Percentiles rank a stretch among this genome's conserved stretches.
Evolutionary conservation across 2,329 filamentous ascomycete genomes (phyloP).

Genomic region (Fonsecaea multimorphosa): DNA sequence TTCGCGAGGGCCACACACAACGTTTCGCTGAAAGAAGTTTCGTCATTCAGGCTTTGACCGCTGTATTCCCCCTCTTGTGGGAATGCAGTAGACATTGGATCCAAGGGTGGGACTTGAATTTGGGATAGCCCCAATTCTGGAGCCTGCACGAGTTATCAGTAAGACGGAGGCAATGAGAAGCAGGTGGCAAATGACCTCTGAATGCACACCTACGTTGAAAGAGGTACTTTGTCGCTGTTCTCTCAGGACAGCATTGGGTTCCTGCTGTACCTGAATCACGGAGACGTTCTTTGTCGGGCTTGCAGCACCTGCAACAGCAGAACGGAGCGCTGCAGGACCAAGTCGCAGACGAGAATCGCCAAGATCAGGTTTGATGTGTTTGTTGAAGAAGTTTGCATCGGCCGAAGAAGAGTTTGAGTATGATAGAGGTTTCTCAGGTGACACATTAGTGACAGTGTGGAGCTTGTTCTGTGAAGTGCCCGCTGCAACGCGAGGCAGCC

Average conservation of each 20-base stretch:
- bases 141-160: constrained; percentile 21
- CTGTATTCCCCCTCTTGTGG: neutral
- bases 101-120: constrained; percentile 17
- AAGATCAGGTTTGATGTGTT: constrained; percentile 35
- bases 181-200: neutral
- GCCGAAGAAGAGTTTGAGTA: constrained; percentile 1
- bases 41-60: constrained; percentile 13
- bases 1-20: constrained; percentile 27
- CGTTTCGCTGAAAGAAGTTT: constrained; percentile 22
- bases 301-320: constrained; percentile 33
- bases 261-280: neutral
- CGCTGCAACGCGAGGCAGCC: constrained; percentile 2
- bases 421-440: neutral
- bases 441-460: neutral
- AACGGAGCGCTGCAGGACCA: constrained; percentile 35
- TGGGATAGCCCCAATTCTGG: constrained; percentile 6
- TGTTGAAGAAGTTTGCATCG: constrained; percentile 36
- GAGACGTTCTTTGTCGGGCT: constrained; percentile 27
- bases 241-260: constrained; percentile 4
- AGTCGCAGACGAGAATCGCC: constrained; percentile 35
- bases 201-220: constrained; percentile 23
- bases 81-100: constrained; percentile 25
- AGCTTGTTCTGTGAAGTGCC: constrained; percentile 7
- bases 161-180: neutral
- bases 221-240: neutral